phyloP scores from a whole-genome alignment of 75 land plant species.

The Cryptomeria japonica region DNA sequence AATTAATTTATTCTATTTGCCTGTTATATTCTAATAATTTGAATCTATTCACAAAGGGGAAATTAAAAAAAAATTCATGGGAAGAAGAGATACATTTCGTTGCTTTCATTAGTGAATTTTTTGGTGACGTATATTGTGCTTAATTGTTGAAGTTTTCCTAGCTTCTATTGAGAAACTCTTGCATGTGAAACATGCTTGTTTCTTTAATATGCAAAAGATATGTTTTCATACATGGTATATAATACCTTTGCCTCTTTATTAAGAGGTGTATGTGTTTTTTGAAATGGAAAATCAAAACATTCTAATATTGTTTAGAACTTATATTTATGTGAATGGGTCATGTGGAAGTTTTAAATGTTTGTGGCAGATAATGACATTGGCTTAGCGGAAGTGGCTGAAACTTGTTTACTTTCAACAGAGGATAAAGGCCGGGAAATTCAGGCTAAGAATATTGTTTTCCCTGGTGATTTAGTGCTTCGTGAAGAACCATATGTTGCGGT shows the following conservation, averaged over 20 bases:
- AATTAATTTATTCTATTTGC: neutral
- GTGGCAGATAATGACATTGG: conserved; percentile 7
- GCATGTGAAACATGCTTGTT: neutral
- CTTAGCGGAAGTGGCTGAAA: neutral
- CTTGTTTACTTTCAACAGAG: neutral
- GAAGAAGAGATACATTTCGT: neutral
- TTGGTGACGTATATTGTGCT: neutral
- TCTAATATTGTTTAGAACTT: neutral
- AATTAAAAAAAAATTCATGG: neutral
- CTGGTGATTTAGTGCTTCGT: conserved; percentile 5
- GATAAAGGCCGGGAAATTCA: conserved; percentile 8
- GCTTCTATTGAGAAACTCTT: neutral
- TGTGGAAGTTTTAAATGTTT: neutral
- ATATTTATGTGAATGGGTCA: neutral
- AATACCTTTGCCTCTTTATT: neutral
- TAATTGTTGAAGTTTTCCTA: neutral
- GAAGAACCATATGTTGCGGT: conserved; percentile 11
- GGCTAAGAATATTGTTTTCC: neutral
- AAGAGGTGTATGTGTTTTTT: neutral
- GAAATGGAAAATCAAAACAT: neutral
- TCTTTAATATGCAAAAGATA: neutral
- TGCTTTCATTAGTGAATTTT: neutral
- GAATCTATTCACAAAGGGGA: neutral
- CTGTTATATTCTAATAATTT: neutral
- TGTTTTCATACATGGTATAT: neutral